These are phyloP conservation scores for Eimeria tenella DNA, from an alignment of 169 alveolate genomes.

Conservation along the genomic window DNA sequence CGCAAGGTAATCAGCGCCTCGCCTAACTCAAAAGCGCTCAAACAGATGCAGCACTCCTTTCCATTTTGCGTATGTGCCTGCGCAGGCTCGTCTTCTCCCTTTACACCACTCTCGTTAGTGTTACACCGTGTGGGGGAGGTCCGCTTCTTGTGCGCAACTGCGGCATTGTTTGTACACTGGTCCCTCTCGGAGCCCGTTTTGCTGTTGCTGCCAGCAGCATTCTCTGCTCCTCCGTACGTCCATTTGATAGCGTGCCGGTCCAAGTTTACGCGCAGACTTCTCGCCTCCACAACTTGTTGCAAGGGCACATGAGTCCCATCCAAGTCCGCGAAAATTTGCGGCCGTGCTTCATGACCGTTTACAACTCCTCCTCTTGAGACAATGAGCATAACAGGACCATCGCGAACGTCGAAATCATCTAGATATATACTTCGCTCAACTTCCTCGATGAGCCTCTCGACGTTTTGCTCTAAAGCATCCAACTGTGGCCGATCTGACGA, in stretches of 20 bases:
- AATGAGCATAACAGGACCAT: conserved; percentile 21
- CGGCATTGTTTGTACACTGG: neutral
- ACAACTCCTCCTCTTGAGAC: conserved; percentile 46
- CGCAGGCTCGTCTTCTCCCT: neutral
- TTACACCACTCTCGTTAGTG: neutral
- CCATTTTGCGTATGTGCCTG: neutral
- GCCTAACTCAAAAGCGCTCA: conserved; percentile 51
- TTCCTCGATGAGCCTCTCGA: conserved; percentile 23
- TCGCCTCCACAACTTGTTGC: conserved; percentile 18
- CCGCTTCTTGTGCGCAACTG: neutral
- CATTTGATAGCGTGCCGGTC: conserved; percentile 30
- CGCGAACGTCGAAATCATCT: conserved; percentile 35
- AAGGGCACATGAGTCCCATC: conserved; percentile 3
- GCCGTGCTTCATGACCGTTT: conserved; percentile 2
- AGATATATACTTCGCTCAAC: neutral
- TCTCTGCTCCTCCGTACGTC: conserved; percentile 24
- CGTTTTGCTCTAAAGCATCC: conserved; percentile 6
- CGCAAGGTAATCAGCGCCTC: conserved; percentile 52
- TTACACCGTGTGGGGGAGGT: neutral
- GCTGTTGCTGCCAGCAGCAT: neutral
- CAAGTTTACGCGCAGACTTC: conserved; percentile 10
- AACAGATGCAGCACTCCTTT: conserved; percentile 48
- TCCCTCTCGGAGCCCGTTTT: neutral
- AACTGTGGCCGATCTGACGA: conserved; percentile 7
- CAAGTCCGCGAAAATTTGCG: neutral